Base-by-base conservation (phyloP, 1,284 basidiomycete species). In the Microstroma glucosiphilum region DNA sequence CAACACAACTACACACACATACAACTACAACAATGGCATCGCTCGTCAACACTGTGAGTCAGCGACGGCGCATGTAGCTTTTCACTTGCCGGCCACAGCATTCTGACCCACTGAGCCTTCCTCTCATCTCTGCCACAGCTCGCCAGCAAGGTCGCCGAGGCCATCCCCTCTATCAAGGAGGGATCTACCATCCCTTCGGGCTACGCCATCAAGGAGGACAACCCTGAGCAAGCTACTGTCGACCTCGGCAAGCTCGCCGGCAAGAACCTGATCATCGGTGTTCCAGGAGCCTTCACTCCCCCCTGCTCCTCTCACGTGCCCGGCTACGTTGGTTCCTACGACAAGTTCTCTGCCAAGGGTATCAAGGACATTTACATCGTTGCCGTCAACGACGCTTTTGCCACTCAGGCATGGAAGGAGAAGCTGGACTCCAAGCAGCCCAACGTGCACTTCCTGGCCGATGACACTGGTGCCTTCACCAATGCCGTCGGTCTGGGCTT, bases 251-350 rank as follows among this genome's bases (percentile, higher is more conserved):
- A 62, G 54, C 56, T 69, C 11, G 66, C 66, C 7, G 70, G 69
- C 57, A 64, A 66, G 61, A 59, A 59, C 57, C 26, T 70, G 26
- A 69, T 70, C 42, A 59, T 72, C 41, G 66, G 67, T 40, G 67
- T 72, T 26, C 70, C 70, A 6, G 70, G 69, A 56, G 60, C 56
- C 19, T 67, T 61, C 59, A 67, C 63, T 40, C 63, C 69, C 56
- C 72, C 76, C 41, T 78, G 76, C 67, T 77, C 75, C 13, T 69
- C 64, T 30, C 75, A 78, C 48, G 75, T 78, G n/a, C 76, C 75
- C 11, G 75, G 73, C 60, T 77, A 77, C 72, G 62, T 78, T 48
- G 57, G 64, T 57, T 64, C 72, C 54, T 67, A 69, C 19, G 57
- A 68, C n/a, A 65, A 62, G 42, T 71, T 78, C 64, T 59, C 59